Base-by-base conservation (phyloP, 805 yeast species). In the Candida sakaeoensis region DNA sequence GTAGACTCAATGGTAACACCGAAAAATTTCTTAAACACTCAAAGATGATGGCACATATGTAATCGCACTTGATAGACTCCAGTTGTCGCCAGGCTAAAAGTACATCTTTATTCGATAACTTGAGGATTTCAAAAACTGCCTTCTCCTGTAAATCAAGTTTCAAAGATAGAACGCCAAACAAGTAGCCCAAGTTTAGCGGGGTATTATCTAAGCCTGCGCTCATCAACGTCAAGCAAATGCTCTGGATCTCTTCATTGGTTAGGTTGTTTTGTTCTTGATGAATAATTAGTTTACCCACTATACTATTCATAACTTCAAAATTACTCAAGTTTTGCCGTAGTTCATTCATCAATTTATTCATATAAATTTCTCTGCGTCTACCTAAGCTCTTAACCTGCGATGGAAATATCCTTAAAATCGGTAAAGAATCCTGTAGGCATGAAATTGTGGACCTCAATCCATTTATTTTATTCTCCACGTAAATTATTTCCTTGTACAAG, bases 121-220 rank as follows among this genome's bases (percentile, higher is more conserved):
- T 50, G 45, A 72, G 16, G 2, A 82, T 54, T 29, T 70, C 72
- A 0, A 44, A 25, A 13, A 62, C 56, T 0, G 83, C 83, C 8
- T 40, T 60, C 1, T 62, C 49, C 51, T 79, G 83, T 16, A 34
- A 13, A 14, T 34, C 37, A 3, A 9, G 5, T 34, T 27, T 23
- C 8, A 77, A 48, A 5, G 49, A 70, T 30, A 84, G 59, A 28
- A 79, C 83, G 1, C 84, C 84, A 47, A 82, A 52, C 7, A 81
- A 66, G 45, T 82, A 79, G 45, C 75, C 74, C 36, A 83, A 63
- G 34, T 77, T 82, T 23, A 82, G 64, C 0, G 88, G 81, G 0
- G 82, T 75, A 46, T 85, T 84, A 53, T 84, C 91, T 17, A 84
- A 60, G 0, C 93, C 93, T 7, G 90, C 93, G 48, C 88, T 80